Evolutionary conservation across 495 filamentous ascomycete genomes (phyloP), one percentile per base, ranked within the genome.

Genomic region (Cenococcum geophilum): DNA sequence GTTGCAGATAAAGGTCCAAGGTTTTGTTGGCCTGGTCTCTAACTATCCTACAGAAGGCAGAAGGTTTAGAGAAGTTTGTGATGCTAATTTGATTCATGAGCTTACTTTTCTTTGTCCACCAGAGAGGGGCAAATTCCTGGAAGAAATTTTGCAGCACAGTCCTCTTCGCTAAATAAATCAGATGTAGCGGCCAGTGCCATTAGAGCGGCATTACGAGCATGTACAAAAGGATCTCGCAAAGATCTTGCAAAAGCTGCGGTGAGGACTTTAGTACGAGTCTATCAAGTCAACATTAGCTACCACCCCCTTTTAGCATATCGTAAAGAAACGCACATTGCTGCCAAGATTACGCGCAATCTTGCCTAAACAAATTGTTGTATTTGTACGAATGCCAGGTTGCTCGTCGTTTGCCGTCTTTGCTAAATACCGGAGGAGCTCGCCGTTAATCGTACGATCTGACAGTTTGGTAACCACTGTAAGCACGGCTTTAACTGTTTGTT

Each of bases 361-460:
- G 14, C 93, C 93, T 10, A 98, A 75, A 70, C 93, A 97, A 32
- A 98, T 97, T 0, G 95, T 97, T 0, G 93, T 98, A 70, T 98
- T 98, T 6, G 93, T 98, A 61, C 93, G 83, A 56, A 98, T 98
- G 6, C 93, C 93, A 18, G 95, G 92, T 68, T 98, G 92, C 69
- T 97, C 92, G 63, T 98, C 93, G 66, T 97, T 97, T 40, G 93
- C 89, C 6, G 92, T 97, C 69, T 96, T 96, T 55, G 93, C 95
- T 22, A 98, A 78, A 70, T 95, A 87, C 70, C 87, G 88, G 35
- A 98, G 75, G 11, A 98, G 76, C 64, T 98, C 93, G 54, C 95
- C 93, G 67, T 98, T 97, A 67, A 97, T 83, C 22, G 86, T 89
- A 36, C 93, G 82, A 68, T 98, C 95, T 9, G 88, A 95, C 1